These are phyloP conservation scores for Penicillium sp. DNA, from an alignment of 2,329 filamentous ascomycete genomes.

Conservation along the genomic window DNA sequence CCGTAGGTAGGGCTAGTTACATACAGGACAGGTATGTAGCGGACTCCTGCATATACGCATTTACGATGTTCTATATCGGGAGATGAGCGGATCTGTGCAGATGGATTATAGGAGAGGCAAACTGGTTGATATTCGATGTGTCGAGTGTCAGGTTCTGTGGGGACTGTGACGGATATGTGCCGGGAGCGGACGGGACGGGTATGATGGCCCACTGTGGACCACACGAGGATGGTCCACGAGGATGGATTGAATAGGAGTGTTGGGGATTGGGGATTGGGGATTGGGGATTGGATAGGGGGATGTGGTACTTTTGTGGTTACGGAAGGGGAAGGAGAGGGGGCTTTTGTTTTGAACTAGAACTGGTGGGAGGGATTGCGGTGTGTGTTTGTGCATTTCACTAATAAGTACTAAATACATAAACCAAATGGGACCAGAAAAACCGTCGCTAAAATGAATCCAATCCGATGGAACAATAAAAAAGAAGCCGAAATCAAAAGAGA, in stretches of 20 bases:
- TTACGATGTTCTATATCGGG: neutral
- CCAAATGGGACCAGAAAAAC: conserved; percentile 4
- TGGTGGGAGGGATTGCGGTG: neutral
- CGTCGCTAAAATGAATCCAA: conserved; percentile 15
- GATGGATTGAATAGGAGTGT: neutral
- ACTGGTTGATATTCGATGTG: conserved; percentile 1
- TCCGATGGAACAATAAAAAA: neutral
- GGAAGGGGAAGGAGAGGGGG: neutral
- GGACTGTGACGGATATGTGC: neutral
- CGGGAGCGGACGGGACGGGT: conserved; percentile 1
- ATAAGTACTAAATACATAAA: conserved; percentile 15
- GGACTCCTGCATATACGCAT: neutral
- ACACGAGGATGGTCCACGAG: neutral
- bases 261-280: too few relatives aligned
- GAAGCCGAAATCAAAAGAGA: neutral
- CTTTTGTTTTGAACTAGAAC: neutral
- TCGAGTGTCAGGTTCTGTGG: neutral
- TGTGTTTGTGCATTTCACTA: conserved; percentile 1
- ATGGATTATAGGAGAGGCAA: neutral
- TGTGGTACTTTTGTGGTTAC: neutral
- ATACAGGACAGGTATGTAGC: too few relatives aligned
- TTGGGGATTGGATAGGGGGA: too few relatives aligned
- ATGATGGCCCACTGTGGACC: conserved; percentile 3
- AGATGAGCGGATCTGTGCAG: neutral
- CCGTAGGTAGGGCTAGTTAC: too few relatives aligned